These are phyloP conservation scores for Saccharomycopsis babjevae DNA, from an alignment of 805 yeast species.

Conservation along the genomic window DNA sequence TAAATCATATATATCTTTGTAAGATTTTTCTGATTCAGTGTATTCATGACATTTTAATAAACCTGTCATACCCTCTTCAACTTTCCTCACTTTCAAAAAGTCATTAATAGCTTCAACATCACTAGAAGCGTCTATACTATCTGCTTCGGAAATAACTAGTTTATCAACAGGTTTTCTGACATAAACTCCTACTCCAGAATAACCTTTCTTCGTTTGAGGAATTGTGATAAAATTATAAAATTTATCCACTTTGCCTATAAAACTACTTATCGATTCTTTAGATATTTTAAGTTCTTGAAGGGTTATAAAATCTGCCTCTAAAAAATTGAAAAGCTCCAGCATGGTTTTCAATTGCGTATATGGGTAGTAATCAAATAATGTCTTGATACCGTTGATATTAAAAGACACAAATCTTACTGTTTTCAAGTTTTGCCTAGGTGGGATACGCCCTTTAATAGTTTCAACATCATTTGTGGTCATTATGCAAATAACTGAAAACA, in stretches of 20 bases:
- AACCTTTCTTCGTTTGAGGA: constrained; percentile 65
- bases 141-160: constrained; percentile 28
- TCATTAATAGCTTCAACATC: constrained; percentile 20
- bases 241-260: constrained; percentile 41
- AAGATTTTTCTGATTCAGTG: constrained; percentile 1
- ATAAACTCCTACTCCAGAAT: constrained; percentile 86
- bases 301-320: constrained; percentile 70
- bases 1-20: constrained; percentile 15
- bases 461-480: neutral
- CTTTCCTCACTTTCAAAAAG: constrained; percentile 48
- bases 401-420: constrained; percentile 50
- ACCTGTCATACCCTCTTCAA: constrained; percentile 92
- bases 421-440: neutral
- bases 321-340: constrained; percentile 35
- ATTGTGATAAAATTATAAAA: constrained; percentile 60
- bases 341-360: constrained; percentile 47
- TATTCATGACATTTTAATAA: constrained; percentile 24
- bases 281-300: constrained; percentile 80
- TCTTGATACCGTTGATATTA: constrained; percentile 78
- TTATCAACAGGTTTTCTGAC: constrained; percentile 36
- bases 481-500: neutral
- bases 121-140: constrained; percentile 18
- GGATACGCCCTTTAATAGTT: neutral
- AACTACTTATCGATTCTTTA: constrained; percentile 34
- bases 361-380: constrained; percentile 73